Conservation (phyloP, 2,329 filamentous ascomycete genomes). For the Sporothrix pallida region DNA sequence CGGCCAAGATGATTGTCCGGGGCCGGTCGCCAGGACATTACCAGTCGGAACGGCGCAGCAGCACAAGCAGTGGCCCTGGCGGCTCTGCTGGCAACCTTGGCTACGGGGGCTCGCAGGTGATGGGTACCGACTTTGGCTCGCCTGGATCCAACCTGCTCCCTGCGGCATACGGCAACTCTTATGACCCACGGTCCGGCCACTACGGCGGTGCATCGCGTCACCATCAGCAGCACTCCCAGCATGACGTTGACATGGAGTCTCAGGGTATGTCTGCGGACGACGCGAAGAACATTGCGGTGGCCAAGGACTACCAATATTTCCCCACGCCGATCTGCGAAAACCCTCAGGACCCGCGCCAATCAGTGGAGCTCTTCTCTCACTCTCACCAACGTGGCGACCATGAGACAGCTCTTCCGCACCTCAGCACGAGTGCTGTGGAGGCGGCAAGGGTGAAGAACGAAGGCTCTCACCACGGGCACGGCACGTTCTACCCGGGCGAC, state of each 20-base stretch:
- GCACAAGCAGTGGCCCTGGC: conserved; percentile 69
- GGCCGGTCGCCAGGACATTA: conserved; percentile 83
- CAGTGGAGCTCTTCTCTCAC: conserved; percentile 57
- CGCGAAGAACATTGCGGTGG: conserved; percentile 55
- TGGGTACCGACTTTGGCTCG: conserved; percentile 49
- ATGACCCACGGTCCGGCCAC: conserved; percentile 50
- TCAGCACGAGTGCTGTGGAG: conserved; percentile 36
- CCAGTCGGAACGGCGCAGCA: conserved; percentile 71
- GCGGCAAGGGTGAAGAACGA: conserved; percentile 58
- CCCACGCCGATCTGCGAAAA: conserved; percentile 58
- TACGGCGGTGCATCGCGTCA: conserved; percentile 51
- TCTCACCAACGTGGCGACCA: conserved; percentile 46
- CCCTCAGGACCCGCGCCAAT: conserved; percentile 50
- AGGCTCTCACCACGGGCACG: conserved; percentile 47
- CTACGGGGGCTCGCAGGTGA: conserved; percentile 50
- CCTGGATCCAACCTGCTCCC: conserved; percentile 50
- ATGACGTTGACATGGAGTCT: conserved; percentile 58
- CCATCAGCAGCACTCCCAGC: conserved; percentile 42
- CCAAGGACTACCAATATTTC: conserved; percentile 63
- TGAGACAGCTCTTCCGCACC: conserved; percentile 43
- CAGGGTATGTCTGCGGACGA: conserved; percentile 57
- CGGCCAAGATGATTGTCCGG: conserved; percentile 84
- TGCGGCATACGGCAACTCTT: conserved; percentile 47
- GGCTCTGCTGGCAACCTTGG: conserved; percentile 67
- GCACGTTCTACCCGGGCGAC: conserved; percentile 53